These are phyloP conservation scores for Cordyceps farinosa DNA, from an alignment of 2,329 filamentous ascomycete genomes.

Conservation along the genomic window DNA sequence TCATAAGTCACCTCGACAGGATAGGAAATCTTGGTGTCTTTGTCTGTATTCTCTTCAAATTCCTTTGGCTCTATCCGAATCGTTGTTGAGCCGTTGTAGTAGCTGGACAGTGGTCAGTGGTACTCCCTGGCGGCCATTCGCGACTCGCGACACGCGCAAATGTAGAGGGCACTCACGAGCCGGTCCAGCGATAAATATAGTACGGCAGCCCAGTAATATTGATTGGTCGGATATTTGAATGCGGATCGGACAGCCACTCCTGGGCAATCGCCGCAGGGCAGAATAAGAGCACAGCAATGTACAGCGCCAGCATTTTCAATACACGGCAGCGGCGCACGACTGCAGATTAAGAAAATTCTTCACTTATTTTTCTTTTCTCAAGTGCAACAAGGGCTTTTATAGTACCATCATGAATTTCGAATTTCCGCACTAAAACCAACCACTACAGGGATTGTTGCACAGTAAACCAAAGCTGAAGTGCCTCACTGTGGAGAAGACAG, in stretches of 20 bases:
- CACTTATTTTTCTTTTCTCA: too few species aligned
- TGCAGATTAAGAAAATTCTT: neutral
- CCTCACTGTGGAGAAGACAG: neutral
- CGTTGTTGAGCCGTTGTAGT: conserved; percentile 11
- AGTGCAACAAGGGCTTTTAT: neutral
- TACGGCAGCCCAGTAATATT: conserved; percentile 8
- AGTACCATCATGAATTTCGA: neutral
- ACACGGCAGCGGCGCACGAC: neutral
- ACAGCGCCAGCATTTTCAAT: neutral
- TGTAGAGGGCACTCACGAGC: neutral
- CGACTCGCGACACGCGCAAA: too few species aligned
- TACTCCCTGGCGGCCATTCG: neutral
- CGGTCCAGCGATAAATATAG: conserved; percentile 12
- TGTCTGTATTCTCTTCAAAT: neutral
- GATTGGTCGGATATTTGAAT: conserved; percentile 3
- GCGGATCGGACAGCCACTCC: conserved; percentile 10
- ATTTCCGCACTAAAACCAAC: neutral
- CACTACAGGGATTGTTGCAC: neutral
- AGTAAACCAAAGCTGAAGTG: neutral
- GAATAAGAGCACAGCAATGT: neutral
- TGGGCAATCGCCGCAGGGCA: neutral
- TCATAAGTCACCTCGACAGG: conserved; percentile 2
- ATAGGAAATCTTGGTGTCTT: neutral
- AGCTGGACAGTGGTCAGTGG: neutral
- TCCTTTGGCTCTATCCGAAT: conserved; percentile 7